Evolutionary conservation across 225 moss, liverwort and hornwort genomes (phyloP).

Genomic region (Asterella californica): DNA sequence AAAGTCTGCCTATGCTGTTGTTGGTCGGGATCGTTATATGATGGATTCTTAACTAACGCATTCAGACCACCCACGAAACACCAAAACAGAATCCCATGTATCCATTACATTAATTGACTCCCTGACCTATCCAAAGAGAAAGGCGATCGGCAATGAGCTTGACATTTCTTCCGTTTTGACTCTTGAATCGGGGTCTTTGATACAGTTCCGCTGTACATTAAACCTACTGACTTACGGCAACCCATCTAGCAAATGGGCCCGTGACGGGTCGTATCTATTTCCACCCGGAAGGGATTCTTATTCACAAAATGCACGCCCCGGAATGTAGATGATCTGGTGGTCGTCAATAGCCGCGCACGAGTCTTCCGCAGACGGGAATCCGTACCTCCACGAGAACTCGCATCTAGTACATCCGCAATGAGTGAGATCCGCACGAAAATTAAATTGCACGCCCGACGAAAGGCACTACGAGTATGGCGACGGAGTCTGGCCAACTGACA

Average conservation of each 20-base stretch:
- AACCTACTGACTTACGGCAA: background rate
- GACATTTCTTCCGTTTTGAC: conserved; percentile 9
- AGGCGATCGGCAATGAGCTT: background rate
- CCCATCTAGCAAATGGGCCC: conserved; percentile 11
- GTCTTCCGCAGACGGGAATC: background rate
- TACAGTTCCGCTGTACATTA: conserved; percentile 15
- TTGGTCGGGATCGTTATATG: too few species aligned
- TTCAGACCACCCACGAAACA: background rate
- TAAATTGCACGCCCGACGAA: background rate
- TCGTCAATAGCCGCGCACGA: background rate
- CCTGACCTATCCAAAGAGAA: conserved; percentile 6
- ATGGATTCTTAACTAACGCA: background rate
- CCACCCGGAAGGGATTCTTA: background rate
- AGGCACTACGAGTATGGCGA: background rate
- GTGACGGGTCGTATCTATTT: conserved; percentile 5
- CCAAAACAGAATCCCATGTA: background rate
- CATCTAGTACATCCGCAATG: background rate
- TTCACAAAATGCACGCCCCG: conserved; percentile 6
- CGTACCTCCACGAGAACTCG: background rate
- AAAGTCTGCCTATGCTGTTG: background rate
- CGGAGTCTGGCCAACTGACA: conserved; percentile 7
- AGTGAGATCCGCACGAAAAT: background rate
- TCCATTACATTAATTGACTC: background rate
- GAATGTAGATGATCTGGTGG: background rate
- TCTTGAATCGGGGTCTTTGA: background rate